Conservation (phyloP, 306 rosid species). For the Phaseolus lunatus region DNA sequence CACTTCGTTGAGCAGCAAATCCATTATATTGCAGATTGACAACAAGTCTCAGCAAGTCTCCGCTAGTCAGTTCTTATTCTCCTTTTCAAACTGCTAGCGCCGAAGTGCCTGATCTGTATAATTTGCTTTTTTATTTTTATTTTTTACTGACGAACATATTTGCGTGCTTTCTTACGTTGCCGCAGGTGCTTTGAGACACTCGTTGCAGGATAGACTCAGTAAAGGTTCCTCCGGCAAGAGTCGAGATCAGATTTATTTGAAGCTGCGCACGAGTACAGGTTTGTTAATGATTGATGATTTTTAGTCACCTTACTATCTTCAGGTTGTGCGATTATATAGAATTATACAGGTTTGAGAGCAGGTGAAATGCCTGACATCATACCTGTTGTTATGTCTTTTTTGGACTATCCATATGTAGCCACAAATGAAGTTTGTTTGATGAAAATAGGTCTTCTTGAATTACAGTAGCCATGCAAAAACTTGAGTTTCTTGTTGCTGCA, state of each 20-base stretch:
- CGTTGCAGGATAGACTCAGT: constrained; percentile 92
- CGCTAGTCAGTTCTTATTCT: constrained; percentile 73
- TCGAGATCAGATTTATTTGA: constrained; percentile 89
- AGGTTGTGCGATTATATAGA: constrained; percentile 14
- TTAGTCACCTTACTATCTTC: constrained; percentile 33
- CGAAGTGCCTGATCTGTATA: constrained; percentile 41
- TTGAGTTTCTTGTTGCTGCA: constrained; percentile 9
- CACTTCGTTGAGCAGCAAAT: constrained; percentile 89
- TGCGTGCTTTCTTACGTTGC: constrained; percentile 38
- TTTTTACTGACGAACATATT: constrained; percentile 17
- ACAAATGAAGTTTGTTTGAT: not conserved
- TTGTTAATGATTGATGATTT: constrained; percentile 47
- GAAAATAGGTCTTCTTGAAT: constrained; percentile 6
- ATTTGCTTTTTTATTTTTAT: not conserved
- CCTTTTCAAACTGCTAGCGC: not conserved
- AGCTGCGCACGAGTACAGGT: constrained; percentile 97
- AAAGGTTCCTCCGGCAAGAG: constrained; percentile 72
- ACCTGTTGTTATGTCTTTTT: not conserved
- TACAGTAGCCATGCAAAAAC: not conserved
- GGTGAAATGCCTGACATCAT: not conserved
- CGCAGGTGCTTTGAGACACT: constrained; percentile 91
- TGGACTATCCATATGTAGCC: constrained; percentile 3
- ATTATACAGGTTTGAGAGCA: constrained; percentile 11
- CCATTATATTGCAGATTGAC: constrained; percentile 90
- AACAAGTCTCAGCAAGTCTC: constrained; percentile 94